Evolutionary conservation across 1,284 basidiomycete genomes (phyloP).

Genomic region (Inonotus hispidus): DNA sequence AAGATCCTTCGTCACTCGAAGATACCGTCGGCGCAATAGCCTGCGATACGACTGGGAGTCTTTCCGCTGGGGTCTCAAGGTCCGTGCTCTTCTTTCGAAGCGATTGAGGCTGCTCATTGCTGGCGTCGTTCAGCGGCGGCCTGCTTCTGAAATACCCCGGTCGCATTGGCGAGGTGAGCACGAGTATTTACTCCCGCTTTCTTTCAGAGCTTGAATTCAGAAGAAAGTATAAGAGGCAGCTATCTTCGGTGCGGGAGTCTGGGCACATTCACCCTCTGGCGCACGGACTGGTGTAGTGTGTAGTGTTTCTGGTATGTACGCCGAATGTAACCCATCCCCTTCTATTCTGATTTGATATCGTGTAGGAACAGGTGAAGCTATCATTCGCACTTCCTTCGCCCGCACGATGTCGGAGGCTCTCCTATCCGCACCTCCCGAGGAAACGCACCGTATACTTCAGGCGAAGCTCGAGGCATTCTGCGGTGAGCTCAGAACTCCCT

Average conservation of each 20-base stretch:
- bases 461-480: slow-evolving; percentile 25
- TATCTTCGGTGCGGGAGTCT: slow-evolving; percentile 46
- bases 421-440: slow-evolving; percentile 21
- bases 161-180: slow-evolving; percentile 60
- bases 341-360: background rate
- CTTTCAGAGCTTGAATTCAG: slow-evolving; percentile 26
- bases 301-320: slow-evolving; percentile 58
- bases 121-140: slow-evolving; percentile 48
- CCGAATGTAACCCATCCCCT: background rate
- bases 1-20: slow-evolving; percentile 30
- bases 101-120: slow-evolving; percentile 1
- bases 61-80: slow-evolving; percentile 75
- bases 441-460: slow-evolving; percentile 30
- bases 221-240: slow-evolving; percentile 27
- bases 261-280: slow-evolving; percentile 39
- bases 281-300: slow-evolving; percentile 41
- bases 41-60: slow-evolving; percentile 36
- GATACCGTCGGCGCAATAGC: slow-evolving; percentile 74
- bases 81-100: slow-evolving; percentile 22
- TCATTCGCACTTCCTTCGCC: slow-evolving; percentile 34
- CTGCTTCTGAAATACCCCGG: slow-evolving; percentile 66
- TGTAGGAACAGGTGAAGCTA: slow-evolving; percentile 39
- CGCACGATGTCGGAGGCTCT: slow-evolving; percentile 29
- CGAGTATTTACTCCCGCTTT: slow-evolving; percentile 49
- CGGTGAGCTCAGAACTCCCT: slow-evolving; percentile 20